Evolutionary conservation across 177 flowering plant species (phyloP).

Genomic region (Telopea speciosissima): DNA sequence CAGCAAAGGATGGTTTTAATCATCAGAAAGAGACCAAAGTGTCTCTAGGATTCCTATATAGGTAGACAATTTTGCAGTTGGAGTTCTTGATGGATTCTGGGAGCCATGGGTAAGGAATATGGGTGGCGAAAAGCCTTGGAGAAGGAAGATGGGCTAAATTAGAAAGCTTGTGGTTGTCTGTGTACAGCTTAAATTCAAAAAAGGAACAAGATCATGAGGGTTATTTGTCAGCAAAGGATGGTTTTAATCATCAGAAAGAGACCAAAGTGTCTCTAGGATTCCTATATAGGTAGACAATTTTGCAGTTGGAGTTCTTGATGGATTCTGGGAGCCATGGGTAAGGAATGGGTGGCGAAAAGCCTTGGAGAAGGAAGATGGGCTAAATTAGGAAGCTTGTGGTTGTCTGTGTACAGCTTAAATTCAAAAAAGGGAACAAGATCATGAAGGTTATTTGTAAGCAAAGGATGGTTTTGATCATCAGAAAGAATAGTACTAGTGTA

Average conservation of each 20-base stretch:
- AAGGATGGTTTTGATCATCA: conserved; percentile 24
- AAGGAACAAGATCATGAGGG: too few species aligned
- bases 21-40: conserved; percentile 28
- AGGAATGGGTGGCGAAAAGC: conserved; percentile 19
- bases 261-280: conserved; percentile 31
- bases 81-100: conserved; percentile 10
- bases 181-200: too few species aligned
- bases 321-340: conserved; percentile 9
- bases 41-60: conserved; percentile 26
- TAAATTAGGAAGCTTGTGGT: conserved; percentile 22
- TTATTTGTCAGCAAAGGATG: too few species aligned
- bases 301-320: conserved; percentile 5
- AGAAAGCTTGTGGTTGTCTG: too few species aligned
- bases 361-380: conserved; percentile 16
- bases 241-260: too few species aligned
- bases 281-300: conserved; percentile 10
- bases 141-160: conserved; percentile 14
- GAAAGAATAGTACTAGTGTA: too few species aligned
- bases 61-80: conserved; percentile 8
- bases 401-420: conserved; percentile 6
- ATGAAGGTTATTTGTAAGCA: conserved; percentile 31
- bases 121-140: conserved; percentile 26
- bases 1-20: too few species aligned
- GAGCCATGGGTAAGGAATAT: conserved; percentile 6
- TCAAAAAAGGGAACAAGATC: conserved; percentile 35